Evolutionary conservation across 176 grass and related monocot species (phyloP).

Genomic region (Paspalum notatum): DNA sequence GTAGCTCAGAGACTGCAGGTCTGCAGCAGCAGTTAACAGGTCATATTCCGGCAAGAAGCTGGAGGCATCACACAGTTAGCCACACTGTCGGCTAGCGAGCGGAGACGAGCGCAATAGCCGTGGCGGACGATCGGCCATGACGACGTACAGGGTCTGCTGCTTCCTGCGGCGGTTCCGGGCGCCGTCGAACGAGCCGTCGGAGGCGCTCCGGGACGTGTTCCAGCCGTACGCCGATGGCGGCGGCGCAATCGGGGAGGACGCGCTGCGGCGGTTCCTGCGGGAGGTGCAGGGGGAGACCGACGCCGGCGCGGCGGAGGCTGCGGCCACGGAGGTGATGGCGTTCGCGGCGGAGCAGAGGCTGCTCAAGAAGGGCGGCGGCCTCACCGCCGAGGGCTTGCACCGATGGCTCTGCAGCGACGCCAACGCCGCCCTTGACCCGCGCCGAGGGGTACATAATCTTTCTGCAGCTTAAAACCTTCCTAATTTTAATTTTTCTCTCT

Average conservation of each 20-base stretch:
- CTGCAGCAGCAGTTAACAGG: background rate
- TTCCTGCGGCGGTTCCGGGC: conserved; percentile 72
- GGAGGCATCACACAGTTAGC: background rate
- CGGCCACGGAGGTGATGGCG: conserved; percentile 49
- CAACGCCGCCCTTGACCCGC: conserved; percentile 53
- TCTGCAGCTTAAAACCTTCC: background rate
- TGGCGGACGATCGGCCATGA: conserved; percentile 24
- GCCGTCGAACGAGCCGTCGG: conserved; percentile 62
- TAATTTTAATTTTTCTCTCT: background rate
- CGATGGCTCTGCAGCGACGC: conserved; percentile 63
- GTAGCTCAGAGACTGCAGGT: background rate
- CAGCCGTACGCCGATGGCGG: conserved; percentile 45
- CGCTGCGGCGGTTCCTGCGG: conserved; percentile 56
- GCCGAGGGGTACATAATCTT: conserved; percentile 28
- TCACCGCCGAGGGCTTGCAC: conserved; percentile 66
- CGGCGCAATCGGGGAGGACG: conserved; percentile 53
- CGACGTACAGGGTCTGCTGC: conserved; percentile 77
- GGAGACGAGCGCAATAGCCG: background rate
- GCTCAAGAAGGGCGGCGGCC: conserved; percentile 55
- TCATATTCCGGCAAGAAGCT: background rate
- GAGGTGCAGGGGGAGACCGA: conserved; percentile 64
- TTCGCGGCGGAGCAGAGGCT: conserved; percentile 56
- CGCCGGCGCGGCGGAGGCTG: background rate
- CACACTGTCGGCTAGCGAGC: background rate
- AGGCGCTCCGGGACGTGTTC: conserved; percentile 53